Evolutionary conservation across 2,329 filamentous ascomycete species (phyloP), one percentile per base, ranked within the genome.

Genomic region (Verticillium alfalfae): DNA sequence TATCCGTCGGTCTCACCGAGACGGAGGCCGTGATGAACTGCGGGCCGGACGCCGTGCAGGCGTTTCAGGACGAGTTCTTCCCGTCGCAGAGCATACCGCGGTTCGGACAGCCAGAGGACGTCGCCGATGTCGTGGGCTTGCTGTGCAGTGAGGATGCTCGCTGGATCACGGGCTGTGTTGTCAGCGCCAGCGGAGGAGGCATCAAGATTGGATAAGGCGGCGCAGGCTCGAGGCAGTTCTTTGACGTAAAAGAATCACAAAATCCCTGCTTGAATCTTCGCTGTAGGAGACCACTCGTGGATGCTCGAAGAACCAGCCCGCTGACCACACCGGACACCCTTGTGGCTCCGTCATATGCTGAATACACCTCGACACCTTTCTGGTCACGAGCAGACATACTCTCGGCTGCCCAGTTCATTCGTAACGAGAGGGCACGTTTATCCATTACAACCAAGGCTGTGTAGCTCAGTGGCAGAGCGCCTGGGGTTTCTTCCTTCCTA

Each of bases 151-250:
- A 65, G 0, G 72, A 73, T 61, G 71, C 69, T 0, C 64, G 73
- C 58, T 76, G 74, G 74, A 73, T 75, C 15, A 76, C 74, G 0
- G 73, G 74, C 0, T 70, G 66, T 45, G 72, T 75, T 5, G 36
- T 76, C 16, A 72, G 72, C 64, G 73, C 73, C 0, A 76, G 70
- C 56, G 73, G 73, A 49, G 74, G 74, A 1, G 70, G 71, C 6
- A 70, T 73, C 31, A 75, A 75, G 59, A 73, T 75, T 22, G 61
- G 66, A 1, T 70, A 45, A 26, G n/a, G 45, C 26, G 4, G 26
- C 26, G 4, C 4, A 31, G 26, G 26, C 26, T 31, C 26, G 26
- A 31, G 26, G 26, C 26, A 31, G 26, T 31, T 4, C 5, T 31
- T 31, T 31, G 26, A 31, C 5, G 26, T 31, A 31, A 31, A 1